Conservation (phyloP, 2,329 filamentous ascomycete genomes). For the Ilyonectria destructans region DNA sequence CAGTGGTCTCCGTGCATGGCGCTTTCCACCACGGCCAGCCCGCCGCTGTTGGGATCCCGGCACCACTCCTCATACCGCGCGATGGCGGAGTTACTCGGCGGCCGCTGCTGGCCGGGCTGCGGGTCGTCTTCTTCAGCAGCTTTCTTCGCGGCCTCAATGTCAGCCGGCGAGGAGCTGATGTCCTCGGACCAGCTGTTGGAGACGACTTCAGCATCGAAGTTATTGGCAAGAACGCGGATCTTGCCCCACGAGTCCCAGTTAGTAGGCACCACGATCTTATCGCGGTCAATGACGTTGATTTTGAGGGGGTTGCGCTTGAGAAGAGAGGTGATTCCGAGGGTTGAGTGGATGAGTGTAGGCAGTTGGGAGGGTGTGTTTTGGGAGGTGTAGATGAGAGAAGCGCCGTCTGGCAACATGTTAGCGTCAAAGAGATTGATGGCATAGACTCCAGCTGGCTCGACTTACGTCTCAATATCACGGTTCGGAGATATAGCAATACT, state of each 20-base stretch:
- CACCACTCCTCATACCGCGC: conserved; percentile 86
- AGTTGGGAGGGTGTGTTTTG: conserved; percentile 84
- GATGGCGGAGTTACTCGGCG: conserved; percentile 72
- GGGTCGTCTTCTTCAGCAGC: conserved; percentile 44
- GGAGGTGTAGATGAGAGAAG: conserved; percentile 88
- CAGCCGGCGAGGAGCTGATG: conserved; percentile 71
- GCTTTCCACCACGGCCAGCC: conserved; percentile 60
- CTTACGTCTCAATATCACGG: conserved; percentile 88
- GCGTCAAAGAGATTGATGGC: conserved; percentile 34
- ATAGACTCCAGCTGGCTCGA: conserved; percentile 26
- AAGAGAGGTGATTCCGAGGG: conserved; percentile 87
- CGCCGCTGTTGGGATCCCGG: conserved; percentile 79
- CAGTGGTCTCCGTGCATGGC: conserved; percentile 57
- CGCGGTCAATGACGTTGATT: conserved; percentile 92
- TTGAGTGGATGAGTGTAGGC: conserved; percentile 86
- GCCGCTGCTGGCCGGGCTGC: conserved; percentile 38
- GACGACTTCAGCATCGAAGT: conserved; percentile 91
- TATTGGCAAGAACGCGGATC: conserved; percentile 91
- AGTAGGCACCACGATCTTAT: conserved; percentile 93
- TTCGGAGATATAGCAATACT: conserved; percentile 92
- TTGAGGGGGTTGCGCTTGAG: conserved; percentile 85
- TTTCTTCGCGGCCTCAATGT: conserved; percentile 47
- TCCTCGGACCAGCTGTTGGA: conserved; percentile 91
- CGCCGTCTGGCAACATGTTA: conserved; percentile 74
- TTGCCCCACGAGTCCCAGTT: conserved; percentile 99